Evolutionary conservation across 192 early-diverging fungal genomes (phyloP).

Genomic region (Oehlia diaphana): DNA sequence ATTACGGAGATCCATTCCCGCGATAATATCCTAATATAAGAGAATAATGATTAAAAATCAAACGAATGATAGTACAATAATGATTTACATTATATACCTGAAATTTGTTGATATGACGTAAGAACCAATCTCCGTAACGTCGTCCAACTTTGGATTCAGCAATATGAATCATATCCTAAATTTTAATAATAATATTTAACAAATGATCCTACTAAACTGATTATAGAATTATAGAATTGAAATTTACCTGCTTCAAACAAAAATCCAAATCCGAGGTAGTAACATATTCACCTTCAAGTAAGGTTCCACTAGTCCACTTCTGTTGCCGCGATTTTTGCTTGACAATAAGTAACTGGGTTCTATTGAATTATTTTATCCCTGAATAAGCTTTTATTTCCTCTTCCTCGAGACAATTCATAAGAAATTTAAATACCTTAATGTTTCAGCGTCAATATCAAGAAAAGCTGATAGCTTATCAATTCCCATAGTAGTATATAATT

Average conservation of each 20-base stretch:
- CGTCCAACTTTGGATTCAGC: slow-evolving; percentile 92
- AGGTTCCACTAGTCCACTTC: slow-evolving; percentile 77
- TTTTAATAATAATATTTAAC: background rate
- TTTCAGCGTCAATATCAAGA: slow-evolving; percentile 80
- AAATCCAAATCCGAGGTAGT: slow-evolving; percentile 89
- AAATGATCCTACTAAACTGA: background rate
- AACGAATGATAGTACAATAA: background rate
- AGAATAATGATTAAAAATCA: background rate
- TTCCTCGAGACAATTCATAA: background rate
- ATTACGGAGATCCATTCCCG: slow-evolving; percentile 12
- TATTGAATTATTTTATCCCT: background rate
- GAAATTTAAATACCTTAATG: slow-evolving; percentile 48
- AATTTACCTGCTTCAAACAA: slow-evolving; percentile 73
- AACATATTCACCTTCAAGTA: slow-evolving; percentile 82
- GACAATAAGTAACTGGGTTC: slow-evolving; percentile 86
- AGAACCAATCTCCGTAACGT: slow-evolving; percentile 94
- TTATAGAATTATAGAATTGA: background rate
- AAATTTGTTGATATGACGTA: slow-evolving; percentile 92
- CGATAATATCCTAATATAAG: slow-evolving; percentile 25
- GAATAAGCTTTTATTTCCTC: background rate
- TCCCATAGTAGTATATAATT: slow-evolving; percentile 92
- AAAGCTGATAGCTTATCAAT: slow-evolving; percentile 87
- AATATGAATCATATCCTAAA: slow-evolving; percentile 89
- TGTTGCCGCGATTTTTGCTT: slow-evolving; percentile 94
- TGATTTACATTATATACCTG: slow-evolving; percentile 49